Evolutionary conservation across 176 grass and related monocot genomes (phyloP), one percentile per base, ranked within the genome.

Genomic region (Coix lacrymajobi): DNA sequence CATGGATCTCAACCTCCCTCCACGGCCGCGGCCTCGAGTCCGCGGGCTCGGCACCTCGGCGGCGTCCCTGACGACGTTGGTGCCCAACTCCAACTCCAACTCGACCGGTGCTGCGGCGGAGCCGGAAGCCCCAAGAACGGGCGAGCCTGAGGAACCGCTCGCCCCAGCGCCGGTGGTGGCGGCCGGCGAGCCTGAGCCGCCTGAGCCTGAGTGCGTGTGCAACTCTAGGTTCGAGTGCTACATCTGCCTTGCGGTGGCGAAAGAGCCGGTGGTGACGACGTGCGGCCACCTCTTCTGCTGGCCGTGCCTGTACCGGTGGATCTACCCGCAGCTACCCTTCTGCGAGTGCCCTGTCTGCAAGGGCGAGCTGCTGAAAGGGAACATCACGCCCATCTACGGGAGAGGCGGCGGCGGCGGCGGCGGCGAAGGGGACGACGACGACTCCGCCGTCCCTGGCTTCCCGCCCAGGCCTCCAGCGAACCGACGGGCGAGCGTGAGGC

Each of bases 231-330:
- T 93, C 33, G 93, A 96, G 38, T 98, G 96, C 80, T 90, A 96
- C 52, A 96, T 98, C 69, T 98, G 96, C 72, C 87, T 92, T 75
- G 91, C 96, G 29, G 29, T 85, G 10, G 89, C 92, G 16, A 93
- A 88, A 36, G 87, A 93, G 48, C 96, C 96, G 0, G 91, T 98
- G 65, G 89, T 98, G 56, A 98, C 96, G 24, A 75, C 85, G 5
- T 98, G 96, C 25, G 93, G 96, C 30, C 96, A 98, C 80, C 89
- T 98, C 31, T 98, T 92, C 74, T 98, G 96, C 61, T 98, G 96
- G 96, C 63, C 87, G 68, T 98, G 96, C 75, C 85, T 98, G 78
- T 96, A 92, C 58, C 84, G 56, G 68, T 96, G 93, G 96, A 85
- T 98, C 52, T 67, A 86, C 66, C 72, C 22, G 4, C 91, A 91